phyloP scores from a whole-genome alignment of 148 eudicot species.

The Silene latifolia region DNA sequence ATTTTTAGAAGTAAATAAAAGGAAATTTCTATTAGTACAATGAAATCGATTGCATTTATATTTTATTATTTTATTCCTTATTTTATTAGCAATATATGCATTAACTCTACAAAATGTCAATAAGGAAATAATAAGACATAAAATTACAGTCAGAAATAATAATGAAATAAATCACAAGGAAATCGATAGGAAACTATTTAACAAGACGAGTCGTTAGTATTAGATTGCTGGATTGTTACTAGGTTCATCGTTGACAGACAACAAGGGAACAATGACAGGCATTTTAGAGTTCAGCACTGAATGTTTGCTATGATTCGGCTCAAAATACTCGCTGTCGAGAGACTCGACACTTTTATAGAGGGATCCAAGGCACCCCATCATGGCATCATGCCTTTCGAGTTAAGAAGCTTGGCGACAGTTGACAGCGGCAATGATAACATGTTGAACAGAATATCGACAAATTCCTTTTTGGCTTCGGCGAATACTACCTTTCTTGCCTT shows the following conservation, averaged over 20 bases:
- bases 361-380: slow-evolving; percentile 17
- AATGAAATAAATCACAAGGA: background rate
- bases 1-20: no score
- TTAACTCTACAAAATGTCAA: no score
- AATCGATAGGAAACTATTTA: background rate
- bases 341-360: slow-evolving; percentile 19
- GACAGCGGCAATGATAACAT: slow-evolving; percentile 26
- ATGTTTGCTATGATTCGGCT: slow-evolving; percentile 11
- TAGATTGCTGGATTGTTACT: background rate
- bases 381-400: background rate
- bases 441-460: slow-evolving; percentile 33
- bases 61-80: no score
- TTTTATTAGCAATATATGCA: no score
- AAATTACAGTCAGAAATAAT: no score
- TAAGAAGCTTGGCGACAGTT: slow-evolving; percentile 17
- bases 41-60: no score
- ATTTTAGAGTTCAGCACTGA: slow-evolving; percentile 1
- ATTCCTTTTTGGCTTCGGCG: slow-evolving; percentile 32
- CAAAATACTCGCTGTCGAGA: slow-evolving; percentile 10
- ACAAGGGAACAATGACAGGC: background rate
- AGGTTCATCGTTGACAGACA: no score
- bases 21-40: no score
- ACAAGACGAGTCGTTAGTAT: background rate
- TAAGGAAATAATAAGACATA: no score
- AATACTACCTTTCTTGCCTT: slow-evolving; percentile 26